Evolutionary conservation across 805 yeast genomes (phyloP), one percentile per base, ranked within the genome.

Genomic region (Ogataea ganodermae): DNA sequence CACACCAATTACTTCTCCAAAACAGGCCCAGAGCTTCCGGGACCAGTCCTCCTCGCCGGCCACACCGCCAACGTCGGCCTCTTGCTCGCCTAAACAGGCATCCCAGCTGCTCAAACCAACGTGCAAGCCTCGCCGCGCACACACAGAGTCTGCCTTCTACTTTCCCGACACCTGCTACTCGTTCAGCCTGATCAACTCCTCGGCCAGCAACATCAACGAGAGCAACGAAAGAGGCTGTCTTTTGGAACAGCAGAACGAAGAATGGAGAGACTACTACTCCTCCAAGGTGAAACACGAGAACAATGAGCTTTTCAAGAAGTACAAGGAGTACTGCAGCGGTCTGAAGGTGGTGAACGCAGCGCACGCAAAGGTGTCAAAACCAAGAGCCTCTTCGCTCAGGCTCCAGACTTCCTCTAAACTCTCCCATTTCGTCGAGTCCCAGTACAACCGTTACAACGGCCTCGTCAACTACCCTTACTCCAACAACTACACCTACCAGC

Each of bases 381-480:
- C 53, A 26, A 46, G 35, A 20, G 45, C 23, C 9, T 35, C 17
- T n/a, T 30, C 43, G 38, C 27, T 10, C 22, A 38, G 17, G 16
- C 42, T 23, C 16, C 38, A 14, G 18, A 45, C 42, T 22, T 12
- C 58, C 6, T 54, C 61, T 10, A 54, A 55, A 27, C 30, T 64
- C 6, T 49, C 65, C 6, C 45, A 49, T 3, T 59, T 60, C 30
- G 56, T 65, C 21, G 62, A 60, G 31, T 48, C 49, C 28, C 65
- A 60, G 38, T 58, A 53, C 49, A 42, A 39, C 24, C 51, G 52
- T 20, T 55, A 51, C 44, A 52, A 59, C 36, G 63, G 65, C 3
- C 48, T 67, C 21, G 60, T 65, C 7, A 74, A 77, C 58, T 78
- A 76, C 57, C 83, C 83, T 3, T 78, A 73, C 60, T 78, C 77